Percentiles rank a stretch among this genome's conserved stretches.
These are phyloP conservation scores for Bothriochloa decipiens DNA, from an alignment of 176 grass and related monocot genomes.

Conservation along the genomic window DNA sequence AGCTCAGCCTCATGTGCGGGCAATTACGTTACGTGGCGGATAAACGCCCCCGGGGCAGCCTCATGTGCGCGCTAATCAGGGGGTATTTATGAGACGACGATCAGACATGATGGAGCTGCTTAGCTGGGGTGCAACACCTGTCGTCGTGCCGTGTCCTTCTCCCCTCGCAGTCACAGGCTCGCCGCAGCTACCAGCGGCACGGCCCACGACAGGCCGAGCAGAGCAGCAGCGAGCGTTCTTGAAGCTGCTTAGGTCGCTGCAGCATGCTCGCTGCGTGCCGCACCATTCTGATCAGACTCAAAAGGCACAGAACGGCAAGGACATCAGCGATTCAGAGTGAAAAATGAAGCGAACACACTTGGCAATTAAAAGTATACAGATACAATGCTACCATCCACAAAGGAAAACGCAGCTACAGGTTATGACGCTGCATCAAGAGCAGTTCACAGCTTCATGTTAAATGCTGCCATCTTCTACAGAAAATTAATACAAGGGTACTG, in stretches of 20 bases:
- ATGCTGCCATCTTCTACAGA: slow-evolving; percentile 23
- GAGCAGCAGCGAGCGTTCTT: too few species aligned
- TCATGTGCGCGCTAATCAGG: slow-evolving; percentile 40
- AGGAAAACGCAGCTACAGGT: not conserved
- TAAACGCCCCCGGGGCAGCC: not conserved
- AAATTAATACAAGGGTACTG: not conserved
- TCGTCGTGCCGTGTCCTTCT: too few species aligned
- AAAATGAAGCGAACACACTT: not conserved
- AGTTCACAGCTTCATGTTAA: not conserved
- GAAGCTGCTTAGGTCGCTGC: too few species aligned
- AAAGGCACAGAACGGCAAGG: not conserved
- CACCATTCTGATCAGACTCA: not conserved
- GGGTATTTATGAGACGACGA: slow-evolving; percentile 11
- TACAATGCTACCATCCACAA: not conserved
- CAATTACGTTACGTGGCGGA: slow-evolving; percentile 30
- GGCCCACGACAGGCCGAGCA: too few species aligned
- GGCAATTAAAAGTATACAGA: not conserved
- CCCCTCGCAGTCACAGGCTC: too few species aligned
- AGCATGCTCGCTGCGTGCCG: not conserved
- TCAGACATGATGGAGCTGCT: slow-evolving; percentile 14
- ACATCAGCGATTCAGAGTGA: not conserved
- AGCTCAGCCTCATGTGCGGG: slow-evolving; percentile 37
- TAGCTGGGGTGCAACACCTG: not conserved
- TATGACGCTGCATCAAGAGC: not conserved
- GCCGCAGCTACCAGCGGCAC: too few species aligned